Evolutionary conservation across 805 yeast genomes (phyloP).

Genomic region (Nakazawaea pomicola): DNA sequence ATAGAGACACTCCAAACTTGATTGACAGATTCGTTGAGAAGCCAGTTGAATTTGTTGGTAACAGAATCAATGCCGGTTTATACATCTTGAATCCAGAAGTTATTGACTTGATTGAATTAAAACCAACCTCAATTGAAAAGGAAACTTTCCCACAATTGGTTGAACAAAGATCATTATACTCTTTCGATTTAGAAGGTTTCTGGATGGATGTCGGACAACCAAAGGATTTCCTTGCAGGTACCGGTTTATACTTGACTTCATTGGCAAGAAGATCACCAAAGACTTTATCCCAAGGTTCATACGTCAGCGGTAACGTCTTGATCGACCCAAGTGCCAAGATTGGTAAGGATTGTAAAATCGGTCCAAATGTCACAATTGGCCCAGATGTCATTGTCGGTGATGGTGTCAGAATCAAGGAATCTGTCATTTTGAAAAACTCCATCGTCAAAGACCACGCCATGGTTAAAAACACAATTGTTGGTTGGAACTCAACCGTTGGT

Average conservation of each 20-base stretch:
- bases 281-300: conserved; percentile 53
- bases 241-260: conserved; percentile 85
- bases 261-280: conserved; percentile 75
- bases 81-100: conserved; percentile 97
- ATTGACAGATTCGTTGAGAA: conserved; percentile 99
- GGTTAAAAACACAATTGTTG: conserved; percentile 96
- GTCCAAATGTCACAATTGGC: conserved; percentile 97
- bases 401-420: conserved; percentile 97
- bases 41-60: conserved; percentile 99
- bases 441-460: conserved; percentile 95
- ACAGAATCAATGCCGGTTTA: conserved; percentile 99
- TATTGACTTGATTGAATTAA: conserved; percentile 92
- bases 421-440: conserved; percentile 88
- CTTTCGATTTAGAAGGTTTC: conserved; percentile 97
- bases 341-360: conserved; percentile 89
- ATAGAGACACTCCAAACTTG: conserved; percentile 89
- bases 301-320: conserved; percentile 82
- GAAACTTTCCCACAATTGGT: conserved; percentile 98
- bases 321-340: conserved; percentile 94
- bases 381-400: conserved; percentile 95
- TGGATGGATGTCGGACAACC: conserved; percentile 99
- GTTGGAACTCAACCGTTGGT: conserved; percentile 98
- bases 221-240: conserved; percentile 97
- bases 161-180: conserved; percentile 81
- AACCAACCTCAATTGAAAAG: conserved; percentile 99